phyloP scores from a whole-genome alignment of 192 early-diverging fungal species.

The Rhizoclosmatium globosum region DNA sequence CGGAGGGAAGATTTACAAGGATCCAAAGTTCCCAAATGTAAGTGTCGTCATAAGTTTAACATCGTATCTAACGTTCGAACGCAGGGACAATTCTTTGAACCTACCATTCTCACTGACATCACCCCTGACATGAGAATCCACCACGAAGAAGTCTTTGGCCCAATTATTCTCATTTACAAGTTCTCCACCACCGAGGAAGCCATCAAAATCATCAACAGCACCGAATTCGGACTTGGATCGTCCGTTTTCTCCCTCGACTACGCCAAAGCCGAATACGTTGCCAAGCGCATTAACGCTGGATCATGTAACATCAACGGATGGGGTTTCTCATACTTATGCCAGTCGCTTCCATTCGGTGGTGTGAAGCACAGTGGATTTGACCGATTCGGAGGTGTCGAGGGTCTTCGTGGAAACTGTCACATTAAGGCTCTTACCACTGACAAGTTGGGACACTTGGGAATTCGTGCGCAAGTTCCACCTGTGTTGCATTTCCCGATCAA shows the following conservation, averaged over 20 bases:
- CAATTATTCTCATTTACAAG: conserved; percentile 79
- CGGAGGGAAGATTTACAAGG: conserved; percentile 73
- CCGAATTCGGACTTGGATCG: conserved; percentile 79
- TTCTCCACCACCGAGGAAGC: conserved; percentile 81
- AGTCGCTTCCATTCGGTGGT: conserved; percentile 43
- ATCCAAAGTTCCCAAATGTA: conserved; percentile 71
- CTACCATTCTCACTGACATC: conserved; percentile 82
- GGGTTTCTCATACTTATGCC: conserved; percentile 82
- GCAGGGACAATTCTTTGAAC: conserved; percentile 83
- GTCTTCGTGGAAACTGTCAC: conserved; percentile 44
- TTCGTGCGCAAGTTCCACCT: conserved; percentile 24
- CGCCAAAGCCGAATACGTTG: conserved; percentile 64
- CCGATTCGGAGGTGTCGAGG: conserved; percentile 45
- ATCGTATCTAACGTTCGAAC: background rate
- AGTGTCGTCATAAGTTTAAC: conserved; percentile 17
- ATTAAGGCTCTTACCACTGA: conserved; percentile 36
- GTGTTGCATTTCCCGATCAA: conserved; percentile 26
- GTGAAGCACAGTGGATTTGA: conserved; percentile 36
- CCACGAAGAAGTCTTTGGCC: conserved; percentile 95
- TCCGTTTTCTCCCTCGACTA: conserved; percentile 81
- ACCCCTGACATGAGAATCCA: conserved; percentile 73
- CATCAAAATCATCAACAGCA: conserved; percentile 70
- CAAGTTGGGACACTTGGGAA: conserved; percentile 18
- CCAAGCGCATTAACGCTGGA: conserved; percentile 70
- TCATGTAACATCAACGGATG: conserved; percentile 91